Evolutionary conservation across 148 eudicot species (phyloP), one percentile per base, ranked within the genome.

Genomic region (Cornus florida): DNA sequence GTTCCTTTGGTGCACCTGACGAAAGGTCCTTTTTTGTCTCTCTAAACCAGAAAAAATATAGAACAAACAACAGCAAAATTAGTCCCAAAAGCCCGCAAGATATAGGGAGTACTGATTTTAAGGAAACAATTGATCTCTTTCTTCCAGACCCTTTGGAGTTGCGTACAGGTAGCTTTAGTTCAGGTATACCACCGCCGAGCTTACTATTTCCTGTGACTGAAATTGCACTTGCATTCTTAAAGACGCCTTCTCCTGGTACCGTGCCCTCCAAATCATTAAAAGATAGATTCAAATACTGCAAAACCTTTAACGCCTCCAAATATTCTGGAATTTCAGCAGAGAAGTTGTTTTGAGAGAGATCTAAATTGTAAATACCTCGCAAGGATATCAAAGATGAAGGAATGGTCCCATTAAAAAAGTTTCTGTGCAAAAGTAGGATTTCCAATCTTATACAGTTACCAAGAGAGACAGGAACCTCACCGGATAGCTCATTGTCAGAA

Each of bases 261-360:
- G 71, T 82, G 53, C 90, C 90, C 71, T 85, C 83, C 72, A 85
- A 64, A 71, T 73, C 67, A 32, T 87, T 87, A 14, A 80, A 71
- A 7, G 88, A 85, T 43, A 88, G 20, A 28, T 80, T 70, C 1
- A 86, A 74, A 10, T 38, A 5, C 10, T 11, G 14, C 57, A 41
- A 38, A 57, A 82, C 53, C 9, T 62, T 12, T 0, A 84, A 66
- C 39, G 22, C 32, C 14, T 48, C 70, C 7, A 84, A 28, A 22
- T 67, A 75, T 10, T 41, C 48, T 33, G 88, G 88, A 11, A 88
- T 77, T 43, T 76, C 9, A 0, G 88, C 88, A 3, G 90, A 80
- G 6, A 87, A 78, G 66, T 81, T 80, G 16, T 88, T 88, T 9
- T 13, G 33, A 50, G 87, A 84, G 48, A 86, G 62, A 71, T 86